A percentile compares a stretch with the other conserved stretches of the same genome.
Conservation (phyloP, 805 yeast species). For the Vanderwaltozyma verrucispora region DNA sequence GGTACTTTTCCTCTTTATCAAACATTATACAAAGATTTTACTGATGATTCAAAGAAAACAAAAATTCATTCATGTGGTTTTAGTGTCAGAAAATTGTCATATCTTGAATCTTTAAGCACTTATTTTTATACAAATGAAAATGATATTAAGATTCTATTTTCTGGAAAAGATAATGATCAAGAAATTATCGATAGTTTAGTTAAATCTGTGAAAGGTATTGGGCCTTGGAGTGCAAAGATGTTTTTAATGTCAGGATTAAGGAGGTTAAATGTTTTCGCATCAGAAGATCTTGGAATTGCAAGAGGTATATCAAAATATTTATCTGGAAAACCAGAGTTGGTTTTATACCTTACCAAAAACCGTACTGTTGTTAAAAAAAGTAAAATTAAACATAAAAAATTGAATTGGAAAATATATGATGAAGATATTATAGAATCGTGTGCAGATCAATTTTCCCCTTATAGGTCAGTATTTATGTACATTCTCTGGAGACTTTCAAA, state of each 20-base stretch:
- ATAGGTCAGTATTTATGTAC: conserved; percentile 56
- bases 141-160: conserved; percentile 27
- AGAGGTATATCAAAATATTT: conserved; percentile 66
- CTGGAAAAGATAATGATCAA: conserved; percentile 31
- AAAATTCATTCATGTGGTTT: conserved; percentile 55
- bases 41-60: conserved; percentile 30
- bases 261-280: conserved; percentile 60
- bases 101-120: conserved; percentile 44
- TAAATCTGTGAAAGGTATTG: conserved; percentile 53
- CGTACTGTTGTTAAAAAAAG: conserved; percentile 27
- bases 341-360: conserved; percentile 33
- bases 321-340: conserved; percentile 40
- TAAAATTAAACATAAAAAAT: conserved; percentile 29
- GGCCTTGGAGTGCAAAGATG: conserved; percentile 87
- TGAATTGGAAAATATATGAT: conserved; percentile 56
- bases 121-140: conserved; percentile 35
- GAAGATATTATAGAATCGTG: conserved; percentile 46
- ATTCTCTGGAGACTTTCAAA: conserved; percentile 63
- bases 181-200: conserved; percentile 41
- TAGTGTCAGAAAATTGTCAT: conserved; percentile 56
- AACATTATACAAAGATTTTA: conserved; percentile 34
- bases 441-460: conserved; percentile 55
- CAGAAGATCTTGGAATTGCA: conserved; percentile 76
- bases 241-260: conserved; percentile 62
- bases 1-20: conserved; percentile 35